Evolutionary conservation across 2,329 filamentous ascomycete genomes (phyloP).

Genomic region (Teratosphaeria pseudoeucalypti): DNA sequence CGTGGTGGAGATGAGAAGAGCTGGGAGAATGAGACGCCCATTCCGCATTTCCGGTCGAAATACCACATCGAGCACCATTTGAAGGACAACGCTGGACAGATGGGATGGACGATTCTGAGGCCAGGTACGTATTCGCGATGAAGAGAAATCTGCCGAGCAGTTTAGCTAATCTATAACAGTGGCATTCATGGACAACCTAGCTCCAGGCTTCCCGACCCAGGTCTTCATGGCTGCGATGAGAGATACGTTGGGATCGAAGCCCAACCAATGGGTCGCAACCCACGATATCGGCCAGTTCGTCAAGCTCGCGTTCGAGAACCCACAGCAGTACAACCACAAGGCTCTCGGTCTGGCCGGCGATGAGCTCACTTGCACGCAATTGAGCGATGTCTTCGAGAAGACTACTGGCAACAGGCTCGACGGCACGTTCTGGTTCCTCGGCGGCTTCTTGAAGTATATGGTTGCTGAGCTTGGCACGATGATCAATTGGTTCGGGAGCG

Average conservation of each 20-base stretch:
- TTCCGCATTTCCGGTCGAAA: slow-evolving; percentile 50
- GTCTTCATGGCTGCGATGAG: slow-evolving; percentile 41
- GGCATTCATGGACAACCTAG: slow-evolving; percentile 54
- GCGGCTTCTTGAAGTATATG: slow-evolving; percentile 32
- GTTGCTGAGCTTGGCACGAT: slow-evolving; percentile 27
- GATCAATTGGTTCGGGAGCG: slow-evolving; percentile 39
- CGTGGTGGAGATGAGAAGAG: slow-evolving; percentile 47
- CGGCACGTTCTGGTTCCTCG: slow-evolving; percentile 35
- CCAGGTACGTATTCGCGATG: slow-evolving; percentile 3
- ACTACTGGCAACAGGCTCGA: slow-evolving; percentile 36
- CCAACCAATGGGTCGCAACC: slow-evolving; percentile 31
- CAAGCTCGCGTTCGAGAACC: slow-evolving; percentile 37
- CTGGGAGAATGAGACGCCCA: slow-evolving; percentile 43
- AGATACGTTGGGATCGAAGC: slow-evolving; percentile 23
- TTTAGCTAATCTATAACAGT: slow-evolving; percentile 26
- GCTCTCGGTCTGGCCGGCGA: slow-evolving; percentile 44
- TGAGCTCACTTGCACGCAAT: slow-evolving; percentile 40
- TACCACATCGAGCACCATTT: slow-evolving; percentile 53
- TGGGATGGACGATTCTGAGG: slow-evolving; percentile 9
- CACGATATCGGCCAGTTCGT: slow-evolving; percentile 45
- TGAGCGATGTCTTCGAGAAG: slow-evolving; percentile 37
- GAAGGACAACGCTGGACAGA: slow-evolving; percentile 31
- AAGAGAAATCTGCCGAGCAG: background rate
- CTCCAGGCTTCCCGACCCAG: slow-evolving; percentile 38
- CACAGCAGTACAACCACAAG: slow-evolving; percentile 36